Percentiles rank a stretch among this genome's conserved stretches.
phyloP scores from a whole-genome alignment of 352 stramenopile species.

The Globisporangium barbulae region DNA sequence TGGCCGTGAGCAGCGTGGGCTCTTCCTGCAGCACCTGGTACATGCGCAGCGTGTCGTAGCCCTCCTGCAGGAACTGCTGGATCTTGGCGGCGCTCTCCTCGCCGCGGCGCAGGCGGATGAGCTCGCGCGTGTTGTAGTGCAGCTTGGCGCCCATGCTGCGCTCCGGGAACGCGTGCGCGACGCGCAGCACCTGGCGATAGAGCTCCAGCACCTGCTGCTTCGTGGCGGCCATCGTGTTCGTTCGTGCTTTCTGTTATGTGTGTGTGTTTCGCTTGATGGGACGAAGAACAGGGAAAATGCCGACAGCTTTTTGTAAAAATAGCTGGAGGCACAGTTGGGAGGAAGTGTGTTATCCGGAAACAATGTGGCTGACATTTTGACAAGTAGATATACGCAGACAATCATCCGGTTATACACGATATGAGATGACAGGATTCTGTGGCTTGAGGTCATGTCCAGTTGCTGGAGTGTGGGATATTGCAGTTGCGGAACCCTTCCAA shows the following conservation, averaged over 20 bases:
- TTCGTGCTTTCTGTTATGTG: neutral
- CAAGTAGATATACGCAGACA: no score
- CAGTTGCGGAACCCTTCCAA: neutral
- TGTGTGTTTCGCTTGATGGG: neutral
- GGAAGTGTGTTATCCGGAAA: no score
- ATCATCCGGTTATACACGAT: no score
- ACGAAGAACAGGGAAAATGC: no score
- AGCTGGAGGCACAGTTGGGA: no score
- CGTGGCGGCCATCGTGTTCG: conserved; percentile 2
- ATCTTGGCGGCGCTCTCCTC: conserved; percentile 42
- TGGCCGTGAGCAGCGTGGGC: conserved; percentile 40
- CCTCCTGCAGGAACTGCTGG: conserved; percentile 43
- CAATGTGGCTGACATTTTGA: no score
- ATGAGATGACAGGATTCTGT: no score
- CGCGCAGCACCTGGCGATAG: conserved; percentile 52
- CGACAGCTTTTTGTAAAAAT: no score
- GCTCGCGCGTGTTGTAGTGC: conserved; percentile 67
- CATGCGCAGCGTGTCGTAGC: conserved; percentile 51
- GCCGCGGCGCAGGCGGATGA: conserved; percentile 54
- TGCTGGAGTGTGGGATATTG: neutral
- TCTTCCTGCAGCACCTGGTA: conserved; percentile 53
- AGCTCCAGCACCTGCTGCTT: conserved; percentile 52
- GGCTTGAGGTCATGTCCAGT: no score
- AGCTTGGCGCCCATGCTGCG: conserved; percentile 68
- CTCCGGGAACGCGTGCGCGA: conserved; percentile 51